These are phyloP conservation scores for Colletotrichum echinochloae DNA, from an alignment of 2,329 filamentous ascomycete genomes.

Conservation along the genomic window DNA sequence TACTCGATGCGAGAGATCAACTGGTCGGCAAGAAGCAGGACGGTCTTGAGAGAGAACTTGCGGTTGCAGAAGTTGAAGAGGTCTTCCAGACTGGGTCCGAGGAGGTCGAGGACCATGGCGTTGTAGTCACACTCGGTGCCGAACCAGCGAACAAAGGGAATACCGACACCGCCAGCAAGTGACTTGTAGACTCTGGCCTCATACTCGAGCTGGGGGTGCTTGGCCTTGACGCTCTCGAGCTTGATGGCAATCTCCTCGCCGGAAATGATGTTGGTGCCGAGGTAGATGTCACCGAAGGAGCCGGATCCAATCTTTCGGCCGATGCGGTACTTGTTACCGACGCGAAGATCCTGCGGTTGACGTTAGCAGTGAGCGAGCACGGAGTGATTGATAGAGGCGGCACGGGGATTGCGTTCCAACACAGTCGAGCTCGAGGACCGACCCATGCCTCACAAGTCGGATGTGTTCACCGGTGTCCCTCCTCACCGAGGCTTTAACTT, in stretches of 20 bases:
- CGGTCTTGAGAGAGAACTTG: conserved; percentile 99
- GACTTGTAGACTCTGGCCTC: conserved; percentile 93
- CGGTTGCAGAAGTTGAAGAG: conserved; percentile 99
- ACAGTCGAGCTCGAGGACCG: not conserved
- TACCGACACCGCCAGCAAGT: conserved; percentile 95
- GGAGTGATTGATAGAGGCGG: not conserved
- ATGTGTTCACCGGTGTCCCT: not conserved
- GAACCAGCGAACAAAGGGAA: conserved; percentile 99
- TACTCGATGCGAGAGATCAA: conserved; percentile 99
- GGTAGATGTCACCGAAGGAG: conserved; percentile 98
- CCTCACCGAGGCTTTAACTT: conserved; percentile 45
- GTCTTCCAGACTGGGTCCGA: conserved; percentile 95
- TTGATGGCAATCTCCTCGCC: conserved; percentile 99
- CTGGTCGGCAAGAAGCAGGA: conserved; percentile 95
- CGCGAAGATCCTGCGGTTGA: conserved; percentile 84
- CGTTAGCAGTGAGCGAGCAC: conserved; percentile 41
- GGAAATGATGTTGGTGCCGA: conserved; percentile 99
- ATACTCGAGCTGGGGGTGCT: conserved; percentile 98
- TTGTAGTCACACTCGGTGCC: conserved; percentile 99
- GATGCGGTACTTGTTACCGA: conserved; percentile 99
- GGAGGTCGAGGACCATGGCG: conserved; percentile 97
- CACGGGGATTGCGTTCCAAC: not conserved
- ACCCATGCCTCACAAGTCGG: not conserved
- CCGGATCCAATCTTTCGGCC: conserved; percentile 99
- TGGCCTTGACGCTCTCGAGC: conserved; percentile 98